A percentile compares a stretch with the other conserved stretches of the same genome.
phyloP scores from a whole-genome alignment of 495 filamentous ascomycete species.

The Clohesyomyces aquaticus region DNA sequence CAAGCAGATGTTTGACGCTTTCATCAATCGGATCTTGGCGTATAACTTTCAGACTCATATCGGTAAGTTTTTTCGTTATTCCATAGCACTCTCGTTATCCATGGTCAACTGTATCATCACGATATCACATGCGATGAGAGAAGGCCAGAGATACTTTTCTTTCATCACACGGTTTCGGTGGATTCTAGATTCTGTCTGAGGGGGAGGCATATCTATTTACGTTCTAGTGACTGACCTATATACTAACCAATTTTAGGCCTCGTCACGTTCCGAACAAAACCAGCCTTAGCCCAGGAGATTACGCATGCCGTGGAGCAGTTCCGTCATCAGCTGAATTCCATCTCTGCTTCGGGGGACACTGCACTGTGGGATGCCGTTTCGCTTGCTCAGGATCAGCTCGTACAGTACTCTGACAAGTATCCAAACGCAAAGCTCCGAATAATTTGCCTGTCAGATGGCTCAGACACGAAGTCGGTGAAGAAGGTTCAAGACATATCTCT shows the following conservation, averaged over 20 bases:
- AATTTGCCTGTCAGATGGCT: conserved; percentile 43
- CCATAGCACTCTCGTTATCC: too few species aligned
- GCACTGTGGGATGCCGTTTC: conserved; percentile 42
- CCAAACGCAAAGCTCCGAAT: conserved; percentile 44
- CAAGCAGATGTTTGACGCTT: conserved; percentile 47
- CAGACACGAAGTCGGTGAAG: conserved; percentile 40
- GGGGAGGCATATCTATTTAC: too few species aligned
- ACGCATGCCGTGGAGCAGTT: conserved; percentile 44
- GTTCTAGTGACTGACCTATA: too few species aligned
- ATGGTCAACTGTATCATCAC: too few species aligned
- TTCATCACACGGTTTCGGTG: too few species aligned
- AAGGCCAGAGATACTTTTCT: too few species aligned
- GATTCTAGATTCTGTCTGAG: too few species aligned
- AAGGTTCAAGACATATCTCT: conserved; percentile 18
- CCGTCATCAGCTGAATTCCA: conserved; percentile 36
- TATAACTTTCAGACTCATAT: conserved; percentile 44
- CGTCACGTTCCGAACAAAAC: conserved; percentile 37
- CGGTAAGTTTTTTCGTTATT: too few species aligned
- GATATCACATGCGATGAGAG: too few species aligned
- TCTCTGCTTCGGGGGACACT: conserved; percentile 41
- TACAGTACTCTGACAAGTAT: conserved; percentile 38
- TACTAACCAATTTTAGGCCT: too few species aligned
- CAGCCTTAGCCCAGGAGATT: conserved; percentile 32
- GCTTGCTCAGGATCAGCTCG: conserved; percentile 39
- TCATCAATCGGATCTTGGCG: conserved; percentile 43